A percentile compares a stretch with the other conserved stretches of the same genome.
phyloP scores from a whole-genome alignment of 495 filamentous ascomycete genomes.

The Hyaloscypha variabilis region DNA sequence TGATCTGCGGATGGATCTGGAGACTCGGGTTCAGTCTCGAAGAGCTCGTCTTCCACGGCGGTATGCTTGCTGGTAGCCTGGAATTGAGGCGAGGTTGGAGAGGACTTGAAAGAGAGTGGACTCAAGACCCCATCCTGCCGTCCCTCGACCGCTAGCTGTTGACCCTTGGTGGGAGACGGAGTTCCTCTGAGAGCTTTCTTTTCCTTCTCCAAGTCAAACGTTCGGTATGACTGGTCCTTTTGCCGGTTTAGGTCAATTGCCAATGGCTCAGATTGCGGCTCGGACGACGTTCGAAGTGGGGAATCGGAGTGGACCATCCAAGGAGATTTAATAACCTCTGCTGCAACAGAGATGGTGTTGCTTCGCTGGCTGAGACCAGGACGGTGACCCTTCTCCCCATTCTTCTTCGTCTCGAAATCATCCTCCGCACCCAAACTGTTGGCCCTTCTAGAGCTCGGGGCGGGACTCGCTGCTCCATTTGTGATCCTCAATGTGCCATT shows the following conservation, averaged over 20 bases:
- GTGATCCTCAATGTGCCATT: constrained; percentile 62
- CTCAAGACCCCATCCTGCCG: constrained; percentile 34
- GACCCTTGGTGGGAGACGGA: constrained; percentile 17
- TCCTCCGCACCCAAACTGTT: constrained; percentile 18
- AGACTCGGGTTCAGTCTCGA: constrained; percentile 41
- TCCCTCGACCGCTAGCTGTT: constrained; percentile 30
- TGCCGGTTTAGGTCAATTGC: constrained; percentile 10
- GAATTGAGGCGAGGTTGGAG: constrained; percentile 31
- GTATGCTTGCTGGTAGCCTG: constrained; percentile 49
- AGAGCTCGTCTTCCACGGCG: constrained; percentile 49
- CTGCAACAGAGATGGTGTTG: constrained; percentile 16
- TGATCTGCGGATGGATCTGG: background rate
- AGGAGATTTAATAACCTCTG: constrained; percentile 10
- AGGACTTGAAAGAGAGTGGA: constrained; percentile 36
- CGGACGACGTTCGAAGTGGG: constrained; percentile 17
- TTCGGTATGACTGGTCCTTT: constrained; percentile 14
- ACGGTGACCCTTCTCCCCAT: background rate
- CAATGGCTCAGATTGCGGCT: constrained; percentile 1
- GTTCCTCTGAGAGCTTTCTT: constrained; percentile 13
- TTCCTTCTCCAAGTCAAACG: constrained; percentile 18
- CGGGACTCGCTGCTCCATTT: constrained; percentile 55
- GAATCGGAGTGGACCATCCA: constrained; percentile 26
- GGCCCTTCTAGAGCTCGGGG: constrained; percentile 24
- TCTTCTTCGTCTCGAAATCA: constrained; percentile 9
- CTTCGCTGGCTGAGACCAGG: constrained; percentile 15